These are phyloP conservation scores for Psidium friedrichsthalianum DNA, from an alignment of 345 rosid species.

Conservation along the genomic window DNA sequence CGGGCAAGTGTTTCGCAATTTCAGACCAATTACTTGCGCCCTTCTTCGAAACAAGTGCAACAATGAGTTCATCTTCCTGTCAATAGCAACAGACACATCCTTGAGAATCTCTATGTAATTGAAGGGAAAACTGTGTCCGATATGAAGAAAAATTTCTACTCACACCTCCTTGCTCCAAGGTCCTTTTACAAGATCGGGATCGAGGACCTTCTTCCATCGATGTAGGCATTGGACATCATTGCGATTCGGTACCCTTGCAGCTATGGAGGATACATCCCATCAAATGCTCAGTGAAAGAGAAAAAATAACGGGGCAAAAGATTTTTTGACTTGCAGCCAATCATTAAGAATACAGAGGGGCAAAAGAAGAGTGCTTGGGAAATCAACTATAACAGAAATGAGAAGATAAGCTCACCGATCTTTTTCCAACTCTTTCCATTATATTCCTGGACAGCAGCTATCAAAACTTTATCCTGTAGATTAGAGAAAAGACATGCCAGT, in stretches of 20 bases:
- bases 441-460: background rate
- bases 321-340: background rate
- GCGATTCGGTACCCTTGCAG: background rate
- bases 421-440: background rate
- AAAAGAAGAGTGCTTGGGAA: background rate
- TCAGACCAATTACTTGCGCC: constrained; percentile 47
- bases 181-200: constrained; percentile 45
- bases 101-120: background rate
- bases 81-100: background rate
- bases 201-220: constrained; percentile 55
- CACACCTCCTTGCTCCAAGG: constrained; percentile 52
- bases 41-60: constrained; percentile 24
- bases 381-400: background rate
- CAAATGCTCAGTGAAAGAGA: background rate
- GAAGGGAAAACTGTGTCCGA: background rate
- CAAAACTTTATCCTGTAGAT: background rate
- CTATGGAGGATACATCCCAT: background rate
- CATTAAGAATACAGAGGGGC: background rate
- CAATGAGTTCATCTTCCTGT: constrained; percentile 47
- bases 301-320: background rate
- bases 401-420: background rate
- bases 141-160: background rate
- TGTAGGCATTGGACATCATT: constrained; percentile 43
- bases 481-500: background rate
- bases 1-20: constrained; percentile 45